These are phyloP conservation scores for Ceratocystis lukuohia DNA, from an alignment of 2,329 filamentous ascomycete genomes.

Conservation along the genomic window DNA sequence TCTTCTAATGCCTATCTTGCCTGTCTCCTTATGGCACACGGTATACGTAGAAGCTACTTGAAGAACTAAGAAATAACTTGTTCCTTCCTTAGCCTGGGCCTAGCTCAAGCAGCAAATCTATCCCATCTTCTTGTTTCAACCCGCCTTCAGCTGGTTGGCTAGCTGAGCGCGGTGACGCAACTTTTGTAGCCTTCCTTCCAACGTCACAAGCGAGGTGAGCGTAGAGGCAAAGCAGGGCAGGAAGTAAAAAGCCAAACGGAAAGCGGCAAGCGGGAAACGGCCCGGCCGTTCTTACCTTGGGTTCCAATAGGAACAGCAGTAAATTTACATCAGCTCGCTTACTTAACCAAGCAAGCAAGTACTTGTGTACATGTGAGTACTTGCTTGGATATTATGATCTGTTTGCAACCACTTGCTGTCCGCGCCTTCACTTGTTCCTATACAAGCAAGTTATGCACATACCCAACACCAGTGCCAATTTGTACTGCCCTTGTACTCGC, in stretches of 20 bases:
- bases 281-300: background rate
- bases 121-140: background rate
- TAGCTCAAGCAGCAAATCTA: background rate
- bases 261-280: no score
- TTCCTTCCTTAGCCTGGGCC: background rate
- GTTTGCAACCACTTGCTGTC: no score
- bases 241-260: background rate
- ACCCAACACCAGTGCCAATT: no score
- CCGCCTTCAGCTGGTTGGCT: background rate
- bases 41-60: background rate
- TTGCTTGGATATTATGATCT: no score
- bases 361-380: background rate
- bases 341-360: background rate
- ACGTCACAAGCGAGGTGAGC: conserved; percentile 3
- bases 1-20: background rate
- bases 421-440: no score
- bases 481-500: no score
- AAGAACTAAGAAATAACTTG: background rate
- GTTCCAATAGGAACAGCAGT: background rate
- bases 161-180: background rate
- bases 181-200: background rate
- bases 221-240: background rate
- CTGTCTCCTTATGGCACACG: background rate
- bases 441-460: no score
- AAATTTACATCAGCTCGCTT: background rate